phyloP scores from a whole-genome alignment of 495 filamentous ascomycete genomes.

The Cryomyces minteri region DNA sequence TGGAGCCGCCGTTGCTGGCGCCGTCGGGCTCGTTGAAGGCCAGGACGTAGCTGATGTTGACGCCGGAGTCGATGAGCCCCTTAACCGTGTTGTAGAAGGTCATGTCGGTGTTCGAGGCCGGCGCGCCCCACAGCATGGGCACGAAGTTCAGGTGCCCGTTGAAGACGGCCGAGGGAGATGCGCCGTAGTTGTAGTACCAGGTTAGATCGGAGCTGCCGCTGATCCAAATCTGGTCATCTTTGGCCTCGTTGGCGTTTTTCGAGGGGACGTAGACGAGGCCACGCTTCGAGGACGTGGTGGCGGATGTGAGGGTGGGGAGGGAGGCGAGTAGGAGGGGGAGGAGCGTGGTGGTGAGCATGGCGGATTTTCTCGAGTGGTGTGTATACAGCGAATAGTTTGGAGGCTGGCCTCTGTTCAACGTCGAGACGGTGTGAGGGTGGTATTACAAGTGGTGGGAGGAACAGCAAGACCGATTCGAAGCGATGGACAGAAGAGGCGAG shows the following conservation, averaged over 20 bases:
- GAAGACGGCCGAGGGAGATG: slow-evolving; percentile 31
- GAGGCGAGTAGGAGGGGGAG: slow-evolving; percentile 5
- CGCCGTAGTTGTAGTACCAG: slow-evolving; percentile 69
- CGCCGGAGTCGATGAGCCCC: slow-evolving; percentile 28
- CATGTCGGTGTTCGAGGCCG: slow-evolving; percentile 23
- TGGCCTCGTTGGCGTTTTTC: slow-evolving; percentile 15
- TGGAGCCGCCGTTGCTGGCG: slow-evolving; percentile 33
- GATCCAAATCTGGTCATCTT: slow-evolving; percentile 44
- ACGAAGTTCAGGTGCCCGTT: slow-evolving; percentile 43
- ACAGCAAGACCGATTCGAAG: too few species aligned
- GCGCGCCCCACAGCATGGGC: slow-evolving; percentile 60
- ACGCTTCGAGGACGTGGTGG: slow-evolving; percentile 40
- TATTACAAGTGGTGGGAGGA: too few species aligned
- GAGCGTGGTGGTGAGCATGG: not conserved
- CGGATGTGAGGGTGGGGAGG: slow-evolving; percentile 12
- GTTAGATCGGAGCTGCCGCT: slow-evolving; percentile 34
- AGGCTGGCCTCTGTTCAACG: too few species aligned
- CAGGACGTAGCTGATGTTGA: slow-evolving; percentile 45
- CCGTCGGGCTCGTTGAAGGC: slow-evolving; percentile 64
- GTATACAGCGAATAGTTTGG: too few species aligned
- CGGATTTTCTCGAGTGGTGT: too few species aligned
- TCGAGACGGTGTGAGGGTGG: too few species aligned
- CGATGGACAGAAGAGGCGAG: too few species aligned
- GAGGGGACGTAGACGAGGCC: slow-evolving; percentile 45
- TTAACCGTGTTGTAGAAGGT: slow-evolving; percentile 36